These are phyloP conservation scores for Schizochytrium sp. DNA, from an alignment of 108 stramenopile genomes.

Conservation along the genomic window DNA sequence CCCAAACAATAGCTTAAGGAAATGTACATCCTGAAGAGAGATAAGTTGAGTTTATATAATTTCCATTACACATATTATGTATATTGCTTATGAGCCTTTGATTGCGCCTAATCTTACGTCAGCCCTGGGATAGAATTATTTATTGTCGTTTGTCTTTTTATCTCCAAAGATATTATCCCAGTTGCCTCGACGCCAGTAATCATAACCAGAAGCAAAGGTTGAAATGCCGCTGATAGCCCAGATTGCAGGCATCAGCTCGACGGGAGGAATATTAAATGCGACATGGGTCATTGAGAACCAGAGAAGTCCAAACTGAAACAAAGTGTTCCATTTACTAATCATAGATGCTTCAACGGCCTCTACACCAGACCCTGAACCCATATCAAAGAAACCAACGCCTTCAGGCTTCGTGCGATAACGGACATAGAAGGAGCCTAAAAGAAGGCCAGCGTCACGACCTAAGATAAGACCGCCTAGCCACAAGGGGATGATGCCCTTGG, in stretches of 20 bases:
- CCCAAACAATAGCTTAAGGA: too few relatives aligned
- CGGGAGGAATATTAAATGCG: background rate
- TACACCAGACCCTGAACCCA: slow-evolving; percentile 12
- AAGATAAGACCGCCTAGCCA: slow-evolving; percentile 10
- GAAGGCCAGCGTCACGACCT: background rate
- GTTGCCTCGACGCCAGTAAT: slow-evolving; percentile 24
- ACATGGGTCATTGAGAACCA: slow-evolving; percentile 55
- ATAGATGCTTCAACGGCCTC: slow-evolving; percentile 40
- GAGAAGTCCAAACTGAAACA: slow-evolving; percentile 47
- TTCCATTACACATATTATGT: too few relatives aligned
- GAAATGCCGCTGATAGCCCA: slow-evolving; percentile 53
- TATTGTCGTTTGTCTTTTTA: background rate
- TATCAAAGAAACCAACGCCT: slow-evolving; percentile 26
- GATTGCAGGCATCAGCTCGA: slow-evolving; percentile 34
- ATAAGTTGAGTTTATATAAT: too few relatives aligned
- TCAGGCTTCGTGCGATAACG: slow-evolving; percentile 8
- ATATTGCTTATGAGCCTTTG: too few relatives aligned
- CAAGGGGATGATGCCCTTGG: slow-evolving; percentile 44
- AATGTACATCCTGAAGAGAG: too few relatives aligned
- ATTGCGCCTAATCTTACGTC: too few relatives aligned
- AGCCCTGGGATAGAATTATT: background rate
- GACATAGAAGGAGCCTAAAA: slow-evolving; percentile 37
- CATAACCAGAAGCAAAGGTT: slow-evolving; percentile 32
- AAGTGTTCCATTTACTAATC: slow-evolving; percentile 57
- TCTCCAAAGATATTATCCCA: slow-evolving; percentile 52